phyloP scores from a whole-genome alignment of 208 protist genomes.

The Crithidia fasciculata region DNA sequence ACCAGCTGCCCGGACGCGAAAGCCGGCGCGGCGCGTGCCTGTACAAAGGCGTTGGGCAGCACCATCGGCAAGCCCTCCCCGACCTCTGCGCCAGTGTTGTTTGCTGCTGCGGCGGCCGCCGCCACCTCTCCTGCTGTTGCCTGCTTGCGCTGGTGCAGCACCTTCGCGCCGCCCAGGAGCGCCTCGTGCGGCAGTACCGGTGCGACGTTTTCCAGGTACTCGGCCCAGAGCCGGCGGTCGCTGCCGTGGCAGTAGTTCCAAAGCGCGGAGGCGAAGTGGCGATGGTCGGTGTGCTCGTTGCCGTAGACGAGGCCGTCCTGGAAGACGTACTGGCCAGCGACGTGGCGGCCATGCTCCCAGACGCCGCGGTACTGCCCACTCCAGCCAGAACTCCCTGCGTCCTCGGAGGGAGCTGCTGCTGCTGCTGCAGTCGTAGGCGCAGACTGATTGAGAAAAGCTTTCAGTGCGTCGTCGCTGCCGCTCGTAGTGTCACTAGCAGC shows the following conservation, averaged over 20 bases:
- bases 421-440: no score
- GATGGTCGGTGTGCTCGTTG: constrained; percentile 15
- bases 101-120: background rate
- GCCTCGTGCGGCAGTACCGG: constrained; percentile 79
- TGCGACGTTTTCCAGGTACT: constrained; percentile 82
- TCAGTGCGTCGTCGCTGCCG: background rate
- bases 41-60: constrained; percentile 57
- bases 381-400: constrained; percentile 23
- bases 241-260: constrained; percentile 87
- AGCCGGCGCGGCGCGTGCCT: constrained; percentile 52
- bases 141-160: constrained; percentile 24
- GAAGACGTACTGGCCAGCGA: constrained; percentile 86
- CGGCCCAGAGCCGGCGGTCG: constrained; percentile 85
- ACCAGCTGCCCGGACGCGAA: constrained; percentile 66
- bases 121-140: background rate
- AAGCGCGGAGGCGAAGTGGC: constrained; percentile 15
- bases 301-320: constrained; percentile 81
- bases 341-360: constrained; percentile 77
- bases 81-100: background rate
- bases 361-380: constrained; percentile 85
- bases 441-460: constrained; percentile 20
- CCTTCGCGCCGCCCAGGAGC: constrained; percentile 51
- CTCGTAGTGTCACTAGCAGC: background rate
- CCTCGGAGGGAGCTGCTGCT: background rate
- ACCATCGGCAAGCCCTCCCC: constrained; percentile 46